phyloP scores from a whole-genome alignment of 306 rosid genomes.

The Trifolium subterraneum region DNA sequence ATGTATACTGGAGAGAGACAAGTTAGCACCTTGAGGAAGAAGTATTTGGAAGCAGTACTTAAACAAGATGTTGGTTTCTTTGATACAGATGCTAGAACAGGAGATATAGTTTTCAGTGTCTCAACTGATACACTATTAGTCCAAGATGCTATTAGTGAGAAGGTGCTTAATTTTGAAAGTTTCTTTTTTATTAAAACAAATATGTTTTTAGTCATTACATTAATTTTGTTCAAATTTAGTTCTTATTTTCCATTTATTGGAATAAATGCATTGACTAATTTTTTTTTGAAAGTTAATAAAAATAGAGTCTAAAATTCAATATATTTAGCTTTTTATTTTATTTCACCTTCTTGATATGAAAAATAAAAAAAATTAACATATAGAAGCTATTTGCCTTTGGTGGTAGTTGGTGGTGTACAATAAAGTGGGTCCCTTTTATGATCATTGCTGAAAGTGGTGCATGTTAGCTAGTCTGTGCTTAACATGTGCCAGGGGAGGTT shows the following conservation, averaged over 20 bases:
- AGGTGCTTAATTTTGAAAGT: conserved; percentile 66
- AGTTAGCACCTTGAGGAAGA: conserved; percentile 90
- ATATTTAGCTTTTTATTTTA: not conserved
- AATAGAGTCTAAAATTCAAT: not conserved
- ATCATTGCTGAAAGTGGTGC: conserved; percentile 19
- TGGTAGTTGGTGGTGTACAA: conserved; percentile 23
- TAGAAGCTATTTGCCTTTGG: not conserved
- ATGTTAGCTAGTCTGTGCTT: conserved; percentile 22
- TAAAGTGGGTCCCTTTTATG: conserved; percentile 26
- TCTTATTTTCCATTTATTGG: not conserved
- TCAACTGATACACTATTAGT: conserved; percentile 96
- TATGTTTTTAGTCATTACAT: not conserved
- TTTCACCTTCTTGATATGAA: not conserved
- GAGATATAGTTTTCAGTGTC: conserved; percentile 95
- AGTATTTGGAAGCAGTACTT: conserved; percentile 89
- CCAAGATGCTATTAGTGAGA: conserved; percentile 98
- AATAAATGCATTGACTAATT: not conserved
- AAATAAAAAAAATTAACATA: not conserved
- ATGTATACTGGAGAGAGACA: conserved; percentile 98
- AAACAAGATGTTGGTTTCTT: conserved; percentile 98
- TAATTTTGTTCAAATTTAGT: not conserved
- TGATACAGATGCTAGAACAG: conserved; percentile 97
- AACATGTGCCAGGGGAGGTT: conserved; percentile 14
- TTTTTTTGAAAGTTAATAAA: not conserved
- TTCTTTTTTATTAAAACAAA: not conserved